Conservation (phyloP, 768 basidiomycete species). For the Mycena sanguinolenta region DNA sequence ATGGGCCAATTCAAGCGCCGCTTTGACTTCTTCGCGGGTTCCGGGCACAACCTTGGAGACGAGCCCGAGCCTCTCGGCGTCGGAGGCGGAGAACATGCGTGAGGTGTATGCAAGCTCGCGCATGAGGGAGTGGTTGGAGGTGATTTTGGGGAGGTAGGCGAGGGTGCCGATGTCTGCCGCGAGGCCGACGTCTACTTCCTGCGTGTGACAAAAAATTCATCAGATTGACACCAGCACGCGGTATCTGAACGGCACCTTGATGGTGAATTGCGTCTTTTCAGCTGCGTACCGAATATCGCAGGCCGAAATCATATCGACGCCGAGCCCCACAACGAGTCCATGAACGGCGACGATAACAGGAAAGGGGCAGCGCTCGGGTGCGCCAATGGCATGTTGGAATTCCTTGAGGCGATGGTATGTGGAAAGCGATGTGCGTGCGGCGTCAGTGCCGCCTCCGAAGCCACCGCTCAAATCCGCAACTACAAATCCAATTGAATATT, state of each 20-base stretch:
- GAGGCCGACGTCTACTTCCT: conserved; percentile 91
- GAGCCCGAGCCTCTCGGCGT: conserved; percentile 79
- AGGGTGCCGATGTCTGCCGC: conserved; percentile 92
- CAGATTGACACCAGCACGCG: neutral
- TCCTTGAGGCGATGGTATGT: conserved; percentile 61
- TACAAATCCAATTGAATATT: neutral
- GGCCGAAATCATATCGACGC: conserved; percentile 78
- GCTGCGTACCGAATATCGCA: conserved; percentile 88
- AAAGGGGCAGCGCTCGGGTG: conserved; percentile 76
- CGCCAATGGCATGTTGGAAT: conserved; percentile 80
- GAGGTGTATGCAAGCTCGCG: conserved; percentile 86
- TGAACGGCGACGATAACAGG: conserved; percentile 90
- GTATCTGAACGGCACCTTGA: conserved; percentile 67
- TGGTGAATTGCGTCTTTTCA: conserved; percentile 70
- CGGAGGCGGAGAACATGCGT: conserved; percentile 73
- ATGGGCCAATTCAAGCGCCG: conserved; percentile 73
- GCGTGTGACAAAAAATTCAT: neutral
- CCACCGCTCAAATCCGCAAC: conserved; percentile 25
- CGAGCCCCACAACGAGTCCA: conserved; percentile 81
- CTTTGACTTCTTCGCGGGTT: conserved; percentile 72
- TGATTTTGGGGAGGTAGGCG: conserved; percentile 82
- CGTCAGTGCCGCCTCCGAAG: conserved; percentile 62
- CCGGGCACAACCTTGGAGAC: conserved; percentile 74
- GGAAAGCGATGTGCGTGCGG: conserved; percentile 64
- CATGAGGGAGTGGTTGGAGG: conserved; percentile 78